Evolutionary conservation across 2,329 filamentous ascomycete species (phyloP).

Genomic region (Cercospora brassicicola): DNA sequence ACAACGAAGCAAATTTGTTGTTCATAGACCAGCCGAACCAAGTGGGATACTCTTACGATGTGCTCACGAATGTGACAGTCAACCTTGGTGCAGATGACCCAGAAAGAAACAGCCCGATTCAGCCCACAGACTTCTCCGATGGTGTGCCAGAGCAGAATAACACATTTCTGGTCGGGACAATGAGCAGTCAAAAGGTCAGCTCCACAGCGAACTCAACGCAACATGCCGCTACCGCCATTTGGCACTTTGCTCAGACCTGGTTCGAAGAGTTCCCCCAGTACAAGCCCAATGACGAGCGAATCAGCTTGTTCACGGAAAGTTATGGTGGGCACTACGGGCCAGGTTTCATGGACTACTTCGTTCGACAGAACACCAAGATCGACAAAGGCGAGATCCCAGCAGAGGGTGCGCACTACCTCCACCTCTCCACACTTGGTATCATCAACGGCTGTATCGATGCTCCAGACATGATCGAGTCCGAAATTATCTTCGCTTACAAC

Average conservation of each 20-base stretch:
- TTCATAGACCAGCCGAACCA: constrained; percentile 43
- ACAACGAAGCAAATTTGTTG: constrained; percentile 59
- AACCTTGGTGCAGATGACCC: constrained; percentile 16
- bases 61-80: constrained; percentile 38
- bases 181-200: constrained; percentile 53
- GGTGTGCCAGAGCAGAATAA: constrained; percentile 39
- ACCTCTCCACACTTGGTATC: constrained; percentile 55
- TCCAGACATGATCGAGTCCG: constrained; percentile 45
- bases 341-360: constrained; percentile 59
- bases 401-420: constrained; percentile 44
- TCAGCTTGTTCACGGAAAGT: constrained; percentile 68
- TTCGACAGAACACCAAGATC: constrained; percentile 58
- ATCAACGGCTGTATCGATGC: constrained; percentile 60
- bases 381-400: constrained; percentile 47
- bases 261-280: constrained; percentile 44
- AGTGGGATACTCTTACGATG: constrained; percentile 38
- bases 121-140: constrained; percentile 36
- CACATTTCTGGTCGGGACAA: constrained; percentile 55
- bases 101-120: constrained; percentile 2
- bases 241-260: constrained; percentile 61
- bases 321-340: constrained; percentile 61
- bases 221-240: constrained; percentile 50
- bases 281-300: constrained; percentile 49
- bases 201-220: constrained; percentile 36
- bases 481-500: constrained; percentile 49